Base-by-base conservation (phyloP, 257 asterid genomes). In the Solanum sitiens region DNA sequence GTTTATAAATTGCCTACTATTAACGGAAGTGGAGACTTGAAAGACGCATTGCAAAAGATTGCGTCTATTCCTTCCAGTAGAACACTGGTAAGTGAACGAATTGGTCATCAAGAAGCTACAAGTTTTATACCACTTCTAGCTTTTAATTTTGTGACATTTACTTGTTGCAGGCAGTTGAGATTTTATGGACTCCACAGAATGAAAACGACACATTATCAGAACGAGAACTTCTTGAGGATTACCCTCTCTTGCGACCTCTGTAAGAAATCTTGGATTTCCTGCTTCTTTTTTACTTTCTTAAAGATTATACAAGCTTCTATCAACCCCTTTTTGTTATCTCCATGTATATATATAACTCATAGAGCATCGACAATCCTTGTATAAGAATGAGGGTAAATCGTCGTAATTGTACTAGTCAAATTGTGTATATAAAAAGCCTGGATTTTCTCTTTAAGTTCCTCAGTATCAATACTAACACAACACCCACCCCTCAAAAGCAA, bases 151-250 rank as follows among this genome's bases (percentile, higher is more conserved):
- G 47, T 45, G 20, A 45, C 56, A 35, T 27, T 86, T 32, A 86
- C 33, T 68, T 25, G 32, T 16, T 91, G 86, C 94, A 96, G 98
- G 99, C 98, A 5, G 98, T 96, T 23, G 98, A 96, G 94, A 96
- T 96, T 88, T 90, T 96, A 39, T 96, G 99, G 99, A 96, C 99
- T 11, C 99, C 99, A 27, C 99, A 96, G 87, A 94, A 93, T 37
- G 98, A 96, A 91, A 94, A 92, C 9, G 99, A 94, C 89, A 87
- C 94, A 3, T 89, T 96, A 71, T 94, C 99, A 6, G 99, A 96
- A 90, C 95, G 95, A 87, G 96, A 96, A 91, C 91, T 96, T 61
- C 96, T 96, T 11, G 94, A 94, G 89, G 98, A 96, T 88, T 96
- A 96, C 93, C 95, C 98, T 8, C 89, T 94, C 61, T 87, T 96